Base-by-base conservation (phyloP, 2,329 filamentous ascomycete genomes). In the Pseudogymnoascus sp. region DNA sequence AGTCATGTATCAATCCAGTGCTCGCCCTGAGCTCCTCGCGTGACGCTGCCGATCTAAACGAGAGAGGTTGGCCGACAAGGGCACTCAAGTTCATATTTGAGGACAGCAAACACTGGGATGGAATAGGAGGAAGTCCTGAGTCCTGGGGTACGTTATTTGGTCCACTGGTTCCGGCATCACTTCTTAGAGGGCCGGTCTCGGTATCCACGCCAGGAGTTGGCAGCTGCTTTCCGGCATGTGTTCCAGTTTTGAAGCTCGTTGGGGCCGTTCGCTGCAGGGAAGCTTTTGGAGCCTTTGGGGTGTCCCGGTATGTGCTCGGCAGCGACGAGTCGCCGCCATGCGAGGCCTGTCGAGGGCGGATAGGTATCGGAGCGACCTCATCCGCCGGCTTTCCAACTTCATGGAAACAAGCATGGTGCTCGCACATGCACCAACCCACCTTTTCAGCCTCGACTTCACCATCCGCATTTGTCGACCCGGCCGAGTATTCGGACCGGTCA, bases 321-420 rank as follows among this genome's bases (percentile, higher is more conserved):
- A 62, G 43, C 6, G 41, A 22, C 4, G 58, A 30, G 47, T 35
- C 47, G 25, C 47, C 47, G 11, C 47, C 47, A 12, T 53, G 28
- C 15, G 47, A 53, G 28, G 14, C n/a, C 18, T 53, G 47, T 20
- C 47, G 47, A 20, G 47, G 12, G 2, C 47, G 47, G 11, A 53
- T 53, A 14, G 47, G 47, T 8, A 53, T 53, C 8, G 11, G 47
- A 53, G 15, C n/a, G 11, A 53, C n/a, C 11, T 53, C 47, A 20
- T 53, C 47, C 47, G 28, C 5, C 28, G 28, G 47, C 47, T 53
- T 53, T 35, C 36, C 28, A 41, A 41, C 38, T 57, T 75, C 71
- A 71, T 83, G 81, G 68, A 78, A 83, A 69, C 81, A 83, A 6
- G 80, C 80, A 74, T 83, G 81, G 69, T 83, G 81, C 39, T 78